Conservation (phyloP, 2,329 filamentous ascomycete species). For the Fusarium nisikadoi region DNA sequence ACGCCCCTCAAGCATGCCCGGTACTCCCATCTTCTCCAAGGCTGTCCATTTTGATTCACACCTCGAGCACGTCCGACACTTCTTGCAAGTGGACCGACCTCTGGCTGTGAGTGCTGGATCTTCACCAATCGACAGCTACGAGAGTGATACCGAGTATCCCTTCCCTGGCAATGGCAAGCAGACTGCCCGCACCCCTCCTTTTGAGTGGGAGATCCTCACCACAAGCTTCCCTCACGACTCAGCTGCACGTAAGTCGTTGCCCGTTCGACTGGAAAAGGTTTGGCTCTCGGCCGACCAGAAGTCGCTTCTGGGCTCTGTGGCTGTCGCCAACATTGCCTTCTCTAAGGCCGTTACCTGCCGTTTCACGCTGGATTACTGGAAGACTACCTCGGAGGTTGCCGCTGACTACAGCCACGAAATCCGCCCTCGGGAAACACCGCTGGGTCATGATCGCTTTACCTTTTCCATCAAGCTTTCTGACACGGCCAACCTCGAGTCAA, state of each 20-base stretch:
- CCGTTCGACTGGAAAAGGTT: slow-evolving; percentile 85
- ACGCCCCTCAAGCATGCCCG: slow-evolving; percentile 95
- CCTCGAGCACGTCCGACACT: slow-evolving; percentile 95
- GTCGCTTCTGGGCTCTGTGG: slow-evolving; percentile 82
- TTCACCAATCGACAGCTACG: slow-evolving; percentile 88
- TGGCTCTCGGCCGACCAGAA: slow-evolving; percentile 91
- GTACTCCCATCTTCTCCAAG: slow-evolving; percentile 94
- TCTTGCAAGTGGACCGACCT: slow-evolving; percentile 91
- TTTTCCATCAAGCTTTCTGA: slow-evolving; percentile 95
- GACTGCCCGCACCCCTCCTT: slow-evolving; percentile 59
- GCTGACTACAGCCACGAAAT: slow-evolving; percentile 90
- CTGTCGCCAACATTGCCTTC: slow-evolving; percentile 89
- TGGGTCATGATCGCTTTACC: slow-evolving; percentile 86
- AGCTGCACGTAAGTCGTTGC: slow-evolving; percentile 66
- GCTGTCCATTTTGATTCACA: slow-evolving; percentile 99
- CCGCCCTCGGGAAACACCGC: slow-evolving; percentile 69
- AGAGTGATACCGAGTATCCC: slow-evolving; percentile 89
- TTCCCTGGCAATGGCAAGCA: slow-evolving; percentile 67
- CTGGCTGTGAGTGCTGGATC: slow-evolving; percentile 96
- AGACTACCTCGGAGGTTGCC: slow-evolving; percentile 92
- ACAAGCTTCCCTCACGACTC: slow-evolving; percentile 78
- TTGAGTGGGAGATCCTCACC: slow-evolving; percentile 88
- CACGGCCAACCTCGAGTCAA: slow-evolving; percentile 88
- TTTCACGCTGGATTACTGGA: slow-evolving; percentile 98
- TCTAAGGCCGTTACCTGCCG: slow-evolving; percentile 89